A percentile compares a stretch with the other conserved stretches of the same genome.
Conservation (phyloP, 2,329 filamentous ascomycete species). For the Sporothrix brasiliensis region DNA sequence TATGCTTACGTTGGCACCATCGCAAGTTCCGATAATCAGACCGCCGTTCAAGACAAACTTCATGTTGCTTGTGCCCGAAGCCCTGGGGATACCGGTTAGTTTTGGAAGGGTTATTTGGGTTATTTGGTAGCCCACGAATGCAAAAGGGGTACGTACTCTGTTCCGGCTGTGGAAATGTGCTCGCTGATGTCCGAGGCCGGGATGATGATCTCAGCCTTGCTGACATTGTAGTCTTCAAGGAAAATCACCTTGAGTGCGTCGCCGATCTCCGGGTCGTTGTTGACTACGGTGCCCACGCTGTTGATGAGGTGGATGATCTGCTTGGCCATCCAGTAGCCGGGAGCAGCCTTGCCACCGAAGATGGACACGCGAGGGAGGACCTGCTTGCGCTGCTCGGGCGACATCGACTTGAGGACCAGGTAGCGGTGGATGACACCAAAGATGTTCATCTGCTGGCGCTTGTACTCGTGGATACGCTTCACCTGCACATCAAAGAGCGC, state of each 20-base stretch:
- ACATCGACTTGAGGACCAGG: slow-evolving; percentile 83
- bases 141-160: slow-evolving; percentile 60
- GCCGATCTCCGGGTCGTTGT: slow-evolving; percentile 88
- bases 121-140: neutral
- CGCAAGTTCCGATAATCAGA: slow-evolving; percentile 95
- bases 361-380: slow-evolving; percentile 86
- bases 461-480: slow-evolving; percentile 99
- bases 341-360: slow-evolving; percentile 96
- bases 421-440: slow-evolving; percentile 97
- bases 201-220: slow-evolving; percentile 95
- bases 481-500: slow-evolving; percentile 96
- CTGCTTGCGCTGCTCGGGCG: slow-evolving; percentile 81
- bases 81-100: slow-evolving; percentile 46
- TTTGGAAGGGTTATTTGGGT: neutral
- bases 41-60: slow-evolving; percentile 98
- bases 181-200: slow-evolving; percentile 96
- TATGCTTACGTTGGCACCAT: slow-evolving; percentile 80
- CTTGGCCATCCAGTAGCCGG: slow-evolving; percentile 99
- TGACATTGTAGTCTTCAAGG: slow-evolving; percentile 97
- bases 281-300: slow-evolving; percentile 84
- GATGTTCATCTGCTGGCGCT: slow-evolving; percentile 98
- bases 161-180: slow-evolving; percentile 97
- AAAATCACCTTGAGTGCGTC: slow-evolving; percentile 97
- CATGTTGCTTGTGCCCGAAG: slow-evolving; percentile 94
- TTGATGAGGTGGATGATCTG: slow-evolving; percentile 97